Conservation (phyloP, 2,329 filamentous ascomycete species). For the Paradendryphiella salina region DNA sequence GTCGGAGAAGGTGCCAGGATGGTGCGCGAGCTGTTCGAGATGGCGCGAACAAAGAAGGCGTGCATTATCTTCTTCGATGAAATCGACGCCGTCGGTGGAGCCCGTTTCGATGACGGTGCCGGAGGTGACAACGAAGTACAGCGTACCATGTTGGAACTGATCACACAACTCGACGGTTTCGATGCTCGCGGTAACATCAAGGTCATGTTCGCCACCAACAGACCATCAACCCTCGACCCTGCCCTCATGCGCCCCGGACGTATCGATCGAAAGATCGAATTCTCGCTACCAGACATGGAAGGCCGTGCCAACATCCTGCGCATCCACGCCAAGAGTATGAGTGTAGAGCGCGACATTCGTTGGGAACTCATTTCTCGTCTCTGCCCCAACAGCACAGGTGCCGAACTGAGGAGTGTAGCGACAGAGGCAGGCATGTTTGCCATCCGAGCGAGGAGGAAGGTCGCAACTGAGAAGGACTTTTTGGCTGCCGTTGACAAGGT, state of each 20-base stretch:
- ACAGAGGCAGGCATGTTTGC: slow-evolving; percentile 99
- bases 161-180: slow-evolving; percentile 95
- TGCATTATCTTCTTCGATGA: slow-evolving; percentile 99
- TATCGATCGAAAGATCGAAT: slow-evolving; percentile 99
- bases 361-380: slow-evolving; percentile 98
- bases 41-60: slow-evolving; percentile 98
- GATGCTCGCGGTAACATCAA: slow-evolving; percentile 98
- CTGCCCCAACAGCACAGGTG: slow-evolving; percentile 96
- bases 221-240: slow-evolving; percentile 93
- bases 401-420: slow-evolving; percentile 92
- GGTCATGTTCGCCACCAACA: slow-evolving; percentile 98
- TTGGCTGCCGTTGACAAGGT: slow-evolving; percentile 98
- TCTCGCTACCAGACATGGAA: slow-evolving; percentile 94
- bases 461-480: slow-evolving; percentile 98
- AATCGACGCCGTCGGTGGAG: slow-evolving; percentile 93
- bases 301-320: slow-evolving; percentile 96
- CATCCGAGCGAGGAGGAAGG: slow-evolving; percentile 91
- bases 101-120: slow-evolving; percentile 93
- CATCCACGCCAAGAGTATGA: slow-evolving; percentile 99
- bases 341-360: slow-evolving; percentile 95
- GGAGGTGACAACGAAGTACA: slow-evolving; percentile 98
- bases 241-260: slow-evolving; percentile 95
- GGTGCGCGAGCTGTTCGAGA: slow-evolving; percentile 98
- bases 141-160: slow-evolving; percentile 95
- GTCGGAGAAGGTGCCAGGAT: slow-evolving; percentile 97